phyloP scores from a whole-genome alignment of 208 protist species.

The Leishmania mexicana region DNA sequence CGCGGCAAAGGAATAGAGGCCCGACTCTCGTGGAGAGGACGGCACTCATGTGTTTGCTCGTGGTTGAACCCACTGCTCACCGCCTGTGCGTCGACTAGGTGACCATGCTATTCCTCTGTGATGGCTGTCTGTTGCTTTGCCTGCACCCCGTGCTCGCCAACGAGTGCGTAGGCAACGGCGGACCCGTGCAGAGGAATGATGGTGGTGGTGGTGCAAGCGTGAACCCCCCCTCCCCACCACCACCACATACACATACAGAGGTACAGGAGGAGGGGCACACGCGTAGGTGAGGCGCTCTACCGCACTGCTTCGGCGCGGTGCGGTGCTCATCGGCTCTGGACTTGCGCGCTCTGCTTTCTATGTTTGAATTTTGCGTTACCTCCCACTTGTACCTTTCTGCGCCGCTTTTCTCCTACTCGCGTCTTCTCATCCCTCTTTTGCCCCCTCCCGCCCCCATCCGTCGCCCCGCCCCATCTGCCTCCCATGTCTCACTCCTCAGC shows the following conservation, averaged over 20 bases:
- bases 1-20: too few relatives aligned
- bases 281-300: too few relatives aligned
- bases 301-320: too few relatives aligned
- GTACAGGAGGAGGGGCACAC: neutral
- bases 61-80: neutral
- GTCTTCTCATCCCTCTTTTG: constrained; percentile 19
- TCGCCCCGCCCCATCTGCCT: neutral
- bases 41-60: neutral
- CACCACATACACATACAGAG: neutral
- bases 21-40: neutral
- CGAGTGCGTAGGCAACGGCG: neutral
- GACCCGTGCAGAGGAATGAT: neutral
- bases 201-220: neutral
- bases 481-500: neutral
- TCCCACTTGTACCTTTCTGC: neutral
- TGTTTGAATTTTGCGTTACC: neutral
- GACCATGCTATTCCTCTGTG: too few relatives aligned
- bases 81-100: too few relatives aligned
- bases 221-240: too few relatives aligned
- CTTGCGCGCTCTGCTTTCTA: neutral
- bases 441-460: neutral
- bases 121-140: too few relatives aligned
- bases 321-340: neutral
- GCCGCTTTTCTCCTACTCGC: constrained; percentile 2
- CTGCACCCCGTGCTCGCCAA: too few relatives aligned